Conservation (phyloP, 148 eudicot genomes). For the Amaranthus cruentus region DNA sequence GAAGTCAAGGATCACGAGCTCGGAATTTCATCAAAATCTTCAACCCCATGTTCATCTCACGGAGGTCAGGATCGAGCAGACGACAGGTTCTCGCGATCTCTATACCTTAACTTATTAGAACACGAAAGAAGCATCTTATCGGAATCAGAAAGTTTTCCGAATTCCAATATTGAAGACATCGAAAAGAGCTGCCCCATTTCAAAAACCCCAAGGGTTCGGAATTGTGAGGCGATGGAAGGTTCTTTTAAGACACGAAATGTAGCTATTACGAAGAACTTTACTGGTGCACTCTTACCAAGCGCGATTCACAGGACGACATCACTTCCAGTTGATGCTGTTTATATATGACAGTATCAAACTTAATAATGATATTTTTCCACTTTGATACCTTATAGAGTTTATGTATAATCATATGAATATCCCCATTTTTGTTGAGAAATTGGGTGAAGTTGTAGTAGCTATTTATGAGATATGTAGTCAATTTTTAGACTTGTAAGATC, state of each 20-base stretch:
- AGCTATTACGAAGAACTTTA: slow-evolving; percentile 8
- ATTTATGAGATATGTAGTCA: slow-evolving; percentile 18
- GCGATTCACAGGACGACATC: slow-evolving; percentile 55
- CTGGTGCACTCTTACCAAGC: slow-evolving; percentile 36
- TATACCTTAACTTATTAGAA: slow-evolving; percentile 19
- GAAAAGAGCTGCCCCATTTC: slow-evolving; percentile 32
- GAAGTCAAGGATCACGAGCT: slow-evolving; percentile 47
- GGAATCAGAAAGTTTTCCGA: slow-evolving; percentile 15
- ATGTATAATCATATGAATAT: slow-evolving; percentile 14
- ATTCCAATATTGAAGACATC: slow-evolving; percentile 9
- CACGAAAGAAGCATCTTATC: slow-evolving; percentile 7
- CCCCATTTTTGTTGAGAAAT: slow-evolving; percentile 1
- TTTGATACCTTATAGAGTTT: slow-evolving; percentile 15
- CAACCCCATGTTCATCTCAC: slow-evolving; percentile 21
- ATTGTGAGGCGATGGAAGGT: slow-evolving; percentile 30
- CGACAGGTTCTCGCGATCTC: slow-evolving; percentile 15
- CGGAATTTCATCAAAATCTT: slow-evolving; percentile 31
- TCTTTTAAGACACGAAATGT: slow-evolving; percentile 11
- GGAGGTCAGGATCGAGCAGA: slow-evolving; percentile 11
- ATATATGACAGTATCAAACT: slow-evolving; percentile 29
- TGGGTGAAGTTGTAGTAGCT: slow-evolving; percentile 13
- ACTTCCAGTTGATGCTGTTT: slow-evolving; percentile 64
- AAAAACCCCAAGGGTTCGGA: slow-evolving; percentile 27
- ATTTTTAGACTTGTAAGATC: slow-evolving; percentile 16
- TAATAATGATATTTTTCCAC: slow-evolving; percentile 12